phyloP scores from a whole-genome alignment of 2,329 filamentous ascomycete genomes.

The Magnaporthales sp. region DNA sequence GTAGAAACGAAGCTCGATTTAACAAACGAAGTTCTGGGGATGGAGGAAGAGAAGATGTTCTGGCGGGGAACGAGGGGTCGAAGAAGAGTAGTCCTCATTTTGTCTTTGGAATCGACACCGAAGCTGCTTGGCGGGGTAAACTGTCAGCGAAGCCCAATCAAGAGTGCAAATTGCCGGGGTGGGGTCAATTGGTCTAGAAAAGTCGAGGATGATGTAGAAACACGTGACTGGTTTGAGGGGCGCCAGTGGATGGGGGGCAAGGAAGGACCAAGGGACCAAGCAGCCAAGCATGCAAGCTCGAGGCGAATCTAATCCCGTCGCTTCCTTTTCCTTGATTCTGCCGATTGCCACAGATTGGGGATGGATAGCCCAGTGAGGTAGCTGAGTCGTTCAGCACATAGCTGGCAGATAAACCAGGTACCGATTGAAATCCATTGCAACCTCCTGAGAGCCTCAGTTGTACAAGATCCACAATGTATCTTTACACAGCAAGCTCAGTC shows the following conservation, averaged over 20 bases:
- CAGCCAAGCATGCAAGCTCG: not conserved
- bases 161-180: not conserved
- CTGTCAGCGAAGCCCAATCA: slow-evolving; percentile 15
- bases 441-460: not conserved
- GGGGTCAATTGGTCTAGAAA: not conserved
- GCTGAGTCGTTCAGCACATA: not conserved
- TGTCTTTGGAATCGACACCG: slow-evolving; percentile 4
- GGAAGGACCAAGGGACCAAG: not conserved
- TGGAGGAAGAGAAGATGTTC: slow-evolving; percentile 19
- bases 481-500: not conserved
- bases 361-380: not conserved
- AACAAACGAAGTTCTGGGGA: slow-evolving; percentile 24
- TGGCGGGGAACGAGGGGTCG: slow-evolving; percentile 31
- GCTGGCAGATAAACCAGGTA: not conserved
- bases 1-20: slow-evolving; percentile 22
- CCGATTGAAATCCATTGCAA: not conserved
- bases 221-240: not conserved
- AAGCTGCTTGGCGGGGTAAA: slow-evolving; percentile 13
- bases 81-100: slow-evolving; percentile 21
- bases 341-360: not conserved
- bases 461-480: not conserved
- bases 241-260: not conserved
- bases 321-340: not conserved
- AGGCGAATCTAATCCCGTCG: not conserved
- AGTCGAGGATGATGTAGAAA: not conserved